Percentiles rank a stretch among this genome's conserved stretches.
phyloP scores from a whole-genome alignment of 1,284 basidiomycete genomes.

The Tetrapyrgos nigripes region DNA sequence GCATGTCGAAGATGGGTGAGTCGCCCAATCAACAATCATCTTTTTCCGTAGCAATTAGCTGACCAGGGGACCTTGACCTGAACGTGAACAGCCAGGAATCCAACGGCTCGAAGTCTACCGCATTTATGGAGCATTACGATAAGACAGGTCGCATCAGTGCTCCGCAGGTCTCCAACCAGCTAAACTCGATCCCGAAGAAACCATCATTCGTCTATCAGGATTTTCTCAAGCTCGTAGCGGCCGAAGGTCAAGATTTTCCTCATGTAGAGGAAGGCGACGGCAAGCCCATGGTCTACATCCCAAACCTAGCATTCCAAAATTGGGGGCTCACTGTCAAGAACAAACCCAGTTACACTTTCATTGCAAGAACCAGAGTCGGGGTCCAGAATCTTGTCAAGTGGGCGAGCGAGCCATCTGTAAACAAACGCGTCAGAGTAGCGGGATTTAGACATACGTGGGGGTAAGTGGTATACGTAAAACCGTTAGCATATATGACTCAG shows the following conservation, averaged over 20 bases:
- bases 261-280: slow-evolving; percentile 7
- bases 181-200: slow-evolving; percentile 2
- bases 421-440: slow-evolving; percentile 12
- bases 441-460: slow-evolving; percentile 20
- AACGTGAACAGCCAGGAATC: not conserved
- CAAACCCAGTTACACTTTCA: slow-evolving; percentile 13
- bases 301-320: slow-evolving; percentile 10
- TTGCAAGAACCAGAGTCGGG: slow-evolving; percentile 13
- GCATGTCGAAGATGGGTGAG: not conserved
- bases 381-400: slow-evolving; percentile 16
- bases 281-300: slow-evolving; percentile 1
- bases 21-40: not conserved
- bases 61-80: not conserved
- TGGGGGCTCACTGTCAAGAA: slow-evolving; percentile 15
- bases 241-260: not conserved
- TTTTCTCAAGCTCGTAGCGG: not conserved
- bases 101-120: not conserved
- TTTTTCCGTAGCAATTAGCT: not conserved
- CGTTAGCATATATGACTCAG: not conserved
- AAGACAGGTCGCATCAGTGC: slow-evolving; percentile 1
- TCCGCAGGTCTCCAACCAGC: not conserved
- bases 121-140: not conserved
- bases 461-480: not conserved
- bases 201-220: slow-evolving; percentile 1
- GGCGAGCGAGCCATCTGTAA: slow-evolving; percentile 1